Base-by-base conservation (phyloP, 345 rosid genomes). In the Salix udensis region DNA sequence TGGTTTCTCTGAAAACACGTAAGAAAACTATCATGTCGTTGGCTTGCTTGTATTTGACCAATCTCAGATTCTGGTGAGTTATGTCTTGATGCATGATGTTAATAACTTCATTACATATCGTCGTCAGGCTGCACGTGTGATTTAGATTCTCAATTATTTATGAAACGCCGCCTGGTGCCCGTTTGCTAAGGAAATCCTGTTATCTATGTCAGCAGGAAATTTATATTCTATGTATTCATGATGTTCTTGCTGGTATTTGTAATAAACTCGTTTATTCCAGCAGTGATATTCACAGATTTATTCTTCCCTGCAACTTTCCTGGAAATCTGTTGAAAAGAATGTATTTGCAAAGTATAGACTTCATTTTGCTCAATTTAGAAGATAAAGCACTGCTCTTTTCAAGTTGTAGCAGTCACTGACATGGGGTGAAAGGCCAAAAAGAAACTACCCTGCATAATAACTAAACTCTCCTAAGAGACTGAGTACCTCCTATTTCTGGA, bases 401-500 rank as follows among this genome's bases (percentile, higher is more conserved):
- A 65, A 76, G 81, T 73, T 64, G 79, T 71, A 58, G 26, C 66
- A 39, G 75, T 28, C 74, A 76, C 76, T 60, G 10, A 67, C 69
- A 50, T 42, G n/a, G 28, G 39, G 39, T 70, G 18, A 30, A 58
- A 21, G n/a, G 52, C 72, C 48, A 42, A 48, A 76, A 60, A 72
- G 44, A 13, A 62, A 31, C 60, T 66, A 24, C 62, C 72, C 67
- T 60, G 37, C 71, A 24, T 24, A 70, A 24, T 24, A 72, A 21
- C 73, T 72, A 64, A 67, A 50, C 53, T 68, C 68, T 79, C 72
- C 85, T 84, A 89, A 64, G 98, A 93, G 67, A 91, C 97, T 30
- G 94, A 91, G 61, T 84, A 78, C 83, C 94, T 90, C 84, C 91
- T 82, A 70, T 88, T 89, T 80, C 91, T 87, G 7, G 93, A 90